Evolutionary conservation across 257 asterid species (phyloP).

Genomic region (Solanum raphanifolium): DNA sequence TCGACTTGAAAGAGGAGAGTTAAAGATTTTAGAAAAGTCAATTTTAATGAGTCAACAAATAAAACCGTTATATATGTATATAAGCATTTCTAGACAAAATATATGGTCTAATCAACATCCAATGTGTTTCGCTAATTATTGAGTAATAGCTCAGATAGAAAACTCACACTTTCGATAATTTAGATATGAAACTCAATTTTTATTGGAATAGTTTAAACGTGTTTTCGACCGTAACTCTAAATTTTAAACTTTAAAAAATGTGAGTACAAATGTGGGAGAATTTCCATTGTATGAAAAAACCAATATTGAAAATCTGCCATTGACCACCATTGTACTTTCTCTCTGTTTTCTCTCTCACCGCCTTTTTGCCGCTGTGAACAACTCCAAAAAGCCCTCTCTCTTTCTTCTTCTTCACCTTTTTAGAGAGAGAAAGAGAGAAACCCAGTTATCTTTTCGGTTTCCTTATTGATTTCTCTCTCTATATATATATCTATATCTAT

Average conservation of each 20-base stretch:
- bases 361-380: not conserved
- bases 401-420: not conserved
- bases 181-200: no score
- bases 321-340: not conserved
- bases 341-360: not conserved
- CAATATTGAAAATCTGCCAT: not conserved
- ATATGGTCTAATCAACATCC: no score
- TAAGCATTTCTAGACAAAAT: not conserved
- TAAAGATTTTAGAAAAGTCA: no score
- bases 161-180: accelerated
- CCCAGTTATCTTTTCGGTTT: not conserved
- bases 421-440: not conserved
- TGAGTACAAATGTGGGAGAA: not conserved
- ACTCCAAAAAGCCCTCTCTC: not conserved
- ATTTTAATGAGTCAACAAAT: no score
- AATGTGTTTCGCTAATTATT: not conserved
- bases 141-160: accelerated
- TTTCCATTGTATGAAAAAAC: not conserved
- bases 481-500: not conserved
- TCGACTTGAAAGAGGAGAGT: not conserved
- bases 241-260: no score
- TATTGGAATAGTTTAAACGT: no score
- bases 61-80: no score
- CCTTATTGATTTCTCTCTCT: not conserved
- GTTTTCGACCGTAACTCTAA: not conserved